Base-by-base conservation (phyloP, 257 asterid genomes). In the Coffea canephora region DNA sequence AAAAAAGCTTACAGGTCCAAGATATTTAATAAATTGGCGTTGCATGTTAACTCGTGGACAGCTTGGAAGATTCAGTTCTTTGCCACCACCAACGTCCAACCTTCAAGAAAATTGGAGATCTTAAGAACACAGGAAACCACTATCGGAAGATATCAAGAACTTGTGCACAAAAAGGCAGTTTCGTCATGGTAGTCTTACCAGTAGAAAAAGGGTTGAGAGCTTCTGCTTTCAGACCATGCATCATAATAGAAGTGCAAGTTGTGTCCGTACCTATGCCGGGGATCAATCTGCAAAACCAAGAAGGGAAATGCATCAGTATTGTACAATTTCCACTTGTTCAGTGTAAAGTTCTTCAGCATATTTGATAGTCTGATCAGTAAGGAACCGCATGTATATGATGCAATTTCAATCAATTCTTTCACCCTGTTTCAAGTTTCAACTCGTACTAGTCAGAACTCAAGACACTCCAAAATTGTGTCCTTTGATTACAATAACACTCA, bases 221-320 rank as follows among this genome's bases (percentile, higher is more conserved):
- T 93, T 83, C 83, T 85, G 85, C 86, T 88, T 6, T 72, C 89
- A 21, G 81, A 85, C 97, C 97, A 91, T 41, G 84, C 74, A 68
- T 90, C 90, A 74, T 89, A 91, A 77, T 91, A 93, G 70, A 93
- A 85, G 81, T 90, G 94, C 39, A 92, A 80, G 85, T 91, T 92
- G 75, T 87, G 94, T 21, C 96, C 97, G 80, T 92, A 93, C 23
- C 94, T 91, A 84, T 91, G 98, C 11, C 97, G 88, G 1, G 97
- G 98, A 62, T 91, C 98, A 69, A 93, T 93, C 97, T 93, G 80
- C 6, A 80, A 59, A 9, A 66, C 50, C 79, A 66, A 67, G 50
- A 69, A 75, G 27, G 45, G 25, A n/a, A 65, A 74, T 23, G 15
- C n/a, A 41, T 65, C 31, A 74, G 79, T 7, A 66, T 19, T 6